Evolutionary conservation across 108 stramenopile genomes (phyloP).

Genomic region (Cyclotella choctawhatcheeana): DNA sequence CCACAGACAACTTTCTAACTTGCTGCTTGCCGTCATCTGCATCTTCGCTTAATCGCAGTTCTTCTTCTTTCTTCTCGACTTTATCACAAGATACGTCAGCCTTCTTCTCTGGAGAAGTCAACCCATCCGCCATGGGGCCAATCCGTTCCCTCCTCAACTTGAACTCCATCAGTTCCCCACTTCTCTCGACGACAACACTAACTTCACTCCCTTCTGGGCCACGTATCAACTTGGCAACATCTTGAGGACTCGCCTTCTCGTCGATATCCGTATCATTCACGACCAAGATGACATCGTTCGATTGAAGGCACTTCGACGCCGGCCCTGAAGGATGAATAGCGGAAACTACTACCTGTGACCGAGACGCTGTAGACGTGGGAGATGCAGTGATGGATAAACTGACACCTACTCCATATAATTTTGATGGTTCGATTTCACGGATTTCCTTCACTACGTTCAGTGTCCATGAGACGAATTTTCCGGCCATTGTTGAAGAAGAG

Average conservation of each 20-base stretch:
- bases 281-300: conserved; percentile 47
- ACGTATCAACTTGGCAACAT: conserved; percentile 68
- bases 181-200: conserved; percentile 57
- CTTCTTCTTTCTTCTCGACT: neutral
- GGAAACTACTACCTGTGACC: conserved; percentile 10
- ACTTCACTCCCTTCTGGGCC: conserved; percentile 75
- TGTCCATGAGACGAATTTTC: conserved; percentile 53
- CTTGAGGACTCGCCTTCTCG: conserved; percentile 72
- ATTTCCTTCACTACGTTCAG: conserved; percentile 39
- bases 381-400: neutral
- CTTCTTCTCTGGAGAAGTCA: neutral
- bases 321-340: conserved; percentile 72
- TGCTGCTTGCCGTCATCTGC: neutral
- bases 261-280: conserved; percentile 67
- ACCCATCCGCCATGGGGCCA: conserved; percentile 15
- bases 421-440: conserved; percentile 6
- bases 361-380: neutral
- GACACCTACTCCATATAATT: neutral
- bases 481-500: too few species aligned
- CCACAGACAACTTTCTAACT: neutral
- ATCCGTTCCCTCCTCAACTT: conserved; percentile 78
- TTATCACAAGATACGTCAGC: neutral
- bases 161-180: conserved; percentile 67
- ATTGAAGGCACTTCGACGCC: conserved; percentile 48
- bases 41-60: neutral